A percentile compares a stretch with the other conserved stretches of the same genome.
Conservation (phyloP, 192 early-diverging fungal species). For the Diversispora epigaea region DNA sequence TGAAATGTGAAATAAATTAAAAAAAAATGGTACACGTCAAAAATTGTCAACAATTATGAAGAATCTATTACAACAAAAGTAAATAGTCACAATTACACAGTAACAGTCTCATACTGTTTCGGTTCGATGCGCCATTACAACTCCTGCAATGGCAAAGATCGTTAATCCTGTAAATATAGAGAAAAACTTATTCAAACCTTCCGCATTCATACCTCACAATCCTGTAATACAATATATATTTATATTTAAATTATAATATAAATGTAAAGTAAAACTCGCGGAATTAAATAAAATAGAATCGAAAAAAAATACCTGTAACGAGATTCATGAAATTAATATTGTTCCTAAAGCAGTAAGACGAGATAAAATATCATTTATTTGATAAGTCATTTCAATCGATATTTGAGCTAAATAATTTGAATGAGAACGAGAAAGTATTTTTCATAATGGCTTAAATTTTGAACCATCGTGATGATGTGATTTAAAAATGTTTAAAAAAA, state of each 20-base stretch:
- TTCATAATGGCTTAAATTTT: constrained; percentile 74
- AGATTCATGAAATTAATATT: constrained; percentile 59
- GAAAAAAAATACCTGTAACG: constrained; percentile 45
- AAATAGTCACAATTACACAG: too few relatives aligned
- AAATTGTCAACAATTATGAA: too few relatives aligned
- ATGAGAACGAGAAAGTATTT: constrained; percentile 67
- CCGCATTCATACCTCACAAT: constrained; percentile 60
- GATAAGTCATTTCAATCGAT: constrained; percentile 70
- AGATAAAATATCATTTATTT: constrained; percentile 54
- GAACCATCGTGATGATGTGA: constrained; percentile 78
- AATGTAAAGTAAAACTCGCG: too few relatives aligned
- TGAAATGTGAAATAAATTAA: too few relatives aligned
- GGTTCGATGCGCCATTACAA: constrained; percentile 28
- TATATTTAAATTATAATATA: not conserved
- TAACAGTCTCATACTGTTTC: constrained; percentile 12
- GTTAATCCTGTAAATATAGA: constrained; percentile 45
- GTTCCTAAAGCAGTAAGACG: constrained; percentile 53
- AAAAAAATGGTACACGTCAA: too few relatives aligned
- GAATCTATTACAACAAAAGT: too few relatives aligned
- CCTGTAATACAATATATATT: constrained; percentile 35
- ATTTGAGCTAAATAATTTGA: constrained; percentile 76
- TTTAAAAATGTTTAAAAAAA: constrained; percentile 39
- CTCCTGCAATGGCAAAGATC: constrained; percentile 16
- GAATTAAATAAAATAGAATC: too few relatives aligned
- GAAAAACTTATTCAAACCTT: constrained; percentile 52